phyloP scores from a whole-genome alignment of 345 rosid genomes.

The Kandelia obovata region DNA sequence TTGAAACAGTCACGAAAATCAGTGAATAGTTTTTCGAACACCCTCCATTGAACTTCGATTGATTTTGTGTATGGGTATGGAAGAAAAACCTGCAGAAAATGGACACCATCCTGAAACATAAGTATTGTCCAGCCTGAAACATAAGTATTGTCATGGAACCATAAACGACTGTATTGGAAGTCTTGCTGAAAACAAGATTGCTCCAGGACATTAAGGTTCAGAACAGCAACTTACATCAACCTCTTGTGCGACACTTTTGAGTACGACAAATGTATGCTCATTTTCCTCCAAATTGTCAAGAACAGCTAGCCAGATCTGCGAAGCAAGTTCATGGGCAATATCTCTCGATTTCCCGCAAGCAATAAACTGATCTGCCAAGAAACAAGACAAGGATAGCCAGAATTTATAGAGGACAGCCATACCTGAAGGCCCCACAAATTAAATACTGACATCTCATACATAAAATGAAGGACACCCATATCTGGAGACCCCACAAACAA shows the following conservation, averaged over 20 bases:
- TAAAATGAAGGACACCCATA: not conserved
- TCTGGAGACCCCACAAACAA: conserved; percentile 1
- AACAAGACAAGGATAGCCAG: not conserved
- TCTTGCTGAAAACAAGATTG: too few species aligned
- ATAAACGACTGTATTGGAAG: too few species aligned
- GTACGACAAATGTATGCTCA: conserved; percentile 59
- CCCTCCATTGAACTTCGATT: conserved; percentile 61
- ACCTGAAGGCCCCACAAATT: conserved; percentile 1
- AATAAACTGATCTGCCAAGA: conserved; percentile 72
- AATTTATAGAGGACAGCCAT: not conserved
- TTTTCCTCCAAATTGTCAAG: conserved; percentile 82
- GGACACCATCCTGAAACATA: not conserved
- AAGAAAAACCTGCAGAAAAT: conserved; percentile 54
- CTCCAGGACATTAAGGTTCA: not conserved
- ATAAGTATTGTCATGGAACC: not conserved
- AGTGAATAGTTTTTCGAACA: conserved; percentile 77
- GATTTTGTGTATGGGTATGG: conserved; percentile 82
- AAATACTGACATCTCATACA: not conserved
- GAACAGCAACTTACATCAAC: conserved; percentile 50
- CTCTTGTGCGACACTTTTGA: conserved; percentile 71
- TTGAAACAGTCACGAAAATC: conserved; percentile 78
- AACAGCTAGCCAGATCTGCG: conserved; percentile 81
- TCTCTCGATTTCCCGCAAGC: conserved; percentile 75
- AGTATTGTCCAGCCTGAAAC: not conserved
- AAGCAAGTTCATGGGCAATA: conserved; percentile 63